Evolutionary conservation across 2,329 filamentous ascomycete genomes (phyloP), one percentile per base, ranked within the genome.

Genomic region (Diaporthe helianthi): DNA sequence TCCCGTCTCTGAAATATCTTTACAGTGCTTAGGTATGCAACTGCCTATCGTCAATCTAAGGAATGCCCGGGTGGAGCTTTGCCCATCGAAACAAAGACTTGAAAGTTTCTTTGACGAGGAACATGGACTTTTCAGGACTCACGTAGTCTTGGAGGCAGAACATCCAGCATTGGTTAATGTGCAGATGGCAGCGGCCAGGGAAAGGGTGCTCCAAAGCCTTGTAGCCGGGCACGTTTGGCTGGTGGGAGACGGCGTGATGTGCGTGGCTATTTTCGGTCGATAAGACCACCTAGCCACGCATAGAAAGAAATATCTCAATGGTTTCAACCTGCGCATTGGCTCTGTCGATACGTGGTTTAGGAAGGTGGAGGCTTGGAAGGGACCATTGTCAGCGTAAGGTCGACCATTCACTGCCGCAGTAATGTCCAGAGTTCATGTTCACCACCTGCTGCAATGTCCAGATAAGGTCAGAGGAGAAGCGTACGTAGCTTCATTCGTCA

Each of bases 401-500:
- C 58, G 3, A 12, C 44, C 58, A 46, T 9, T 9, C 6, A 36
- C 19, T 33, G 26, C 8, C 5, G 12, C 9, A 4, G 19, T 63
- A 5, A 15, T 26, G 58, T 49, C 44, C 31, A 10, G n/a, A 12
- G 29, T 19, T 36, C 44, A 24, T 24, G 44, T 63, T 63, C 44
- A 63, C 58, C 15, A 26, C 47, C 58, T 49, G 17, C 58, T 33
- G 58, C 29, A 19, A 7, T 63, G 7, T 49, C 15, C 58, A 47
- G 44, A 63, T 63, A 63, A 63, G 58, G 26, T 4, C 31, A 12
- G 6, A 10, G 4, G 12, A 36, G 44, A 19, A 12, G 8, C 13
- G 29, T 3, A 13, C n/a, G n/a, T 4, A 36, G 58, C 58, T 49
- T 22, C 44, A 63, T 63, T 63, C 58, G 58, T 49, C 58, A 36